Conservation (phyloP, 257 asterid genomes). For the Leptodermis oblonga region DNA sequence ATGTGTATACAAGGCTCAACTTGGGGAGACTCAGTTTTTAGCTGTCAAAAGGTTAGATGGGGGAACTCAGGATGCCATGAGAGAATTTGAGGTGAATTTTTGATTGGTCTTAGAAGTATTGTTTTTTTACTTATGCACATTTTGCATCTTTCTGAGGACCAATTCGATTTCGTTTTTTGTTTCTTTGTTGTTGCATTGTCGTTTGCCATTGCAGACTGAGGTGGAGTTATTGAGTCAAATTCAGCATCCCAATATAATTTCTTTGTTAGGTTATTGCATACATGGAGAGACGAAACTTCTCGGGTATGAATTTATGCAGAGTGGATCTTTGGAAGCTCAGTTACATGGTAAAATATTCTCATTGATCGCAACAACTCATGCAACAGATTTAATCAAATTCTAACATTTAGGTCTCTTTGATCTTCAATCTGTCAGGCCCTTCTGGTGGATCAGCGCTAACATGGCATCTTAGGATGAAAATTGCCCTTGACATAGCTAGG, state of each 20-base stretch:
- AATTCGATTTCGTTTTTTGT: background rate
- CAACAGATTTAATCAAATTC: background rate
- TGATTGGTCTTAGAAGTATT: background rate
- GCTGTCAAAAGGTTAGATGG: slow-evolving; percentile 62
- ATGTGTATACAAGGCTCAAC: slow-evolving; percentile 55
- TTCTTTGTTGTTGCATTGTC: background rate
- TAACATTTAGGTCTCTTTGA: slow-evolving; percentile 14
- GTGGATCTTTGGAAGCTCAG: slow-evolving; percentile 69
- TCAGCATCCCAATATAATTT: slow-evolving; percentile 63
- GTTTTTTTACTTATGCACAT: background rate
- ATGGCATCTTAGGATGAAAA: slow-evolving; percentile 61
- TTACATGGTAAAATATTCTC: slow-evolving; percentile 48
- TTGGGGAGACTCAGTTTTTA: slow-evolving; percentile 40
- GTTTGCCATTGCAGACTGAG: slow-evolving; percentile 52
- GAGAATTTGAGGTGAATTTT: slow-evolving; percentile 57
- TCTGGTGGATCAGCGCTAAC: slow-evolving; percentile 58
- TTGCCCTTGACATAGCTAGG: slow-evolving; percentile 77
- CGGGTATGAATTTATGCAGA: slow-evolving; percentile 58
- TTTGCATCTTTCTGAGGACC: background rate
- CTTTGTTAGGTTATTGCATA: slow-evolving; percentile 56
- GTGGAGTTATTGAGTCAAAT: slow-evolving; percentile 56
- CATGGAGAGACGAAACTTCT: slow-evolving; percentile 59
- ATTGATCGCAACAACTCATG: background rate
- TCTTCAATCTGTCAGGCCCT: slow-evolving; percentile 38
- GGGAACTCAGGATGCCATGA: slow-evolving; percentile 36